Evolutionary conservation across 495 filamentous ascomycete genomes (phyloP).

Genomic region (Viridothelium virens): DNA sequence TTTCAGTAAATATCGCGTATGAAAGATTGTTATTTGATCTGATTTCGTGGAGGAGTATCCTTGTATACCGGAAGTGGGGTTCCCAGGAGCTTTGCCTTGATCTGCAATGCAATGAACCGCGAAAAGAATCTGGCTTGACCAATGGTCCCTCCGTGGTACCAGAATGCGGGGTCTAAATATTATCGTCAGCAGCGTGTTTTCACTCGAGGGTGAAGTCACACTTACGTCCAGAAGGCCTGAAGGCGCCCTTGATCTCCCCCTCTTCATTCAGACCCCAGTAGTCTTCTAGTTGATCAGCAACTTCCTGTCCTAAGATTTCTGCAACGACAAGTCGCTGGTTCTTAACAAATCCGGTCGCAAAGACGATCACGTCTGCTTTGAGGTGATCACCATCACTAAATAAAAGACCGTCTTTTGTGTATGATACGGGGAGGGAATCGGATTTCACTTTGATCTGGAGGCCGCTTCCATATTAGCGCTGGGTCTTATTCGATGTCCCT

Average conservation of each 20-base stretch:
- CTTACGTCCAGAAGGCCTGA: conserved; percentile 34
- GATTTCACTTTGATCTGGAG: conserved; percentile 34
- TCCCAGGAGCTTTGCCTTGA: conserved; percentile 23
- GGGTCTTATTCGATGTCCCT: background rate
- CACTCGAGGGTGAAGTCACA: background rate
- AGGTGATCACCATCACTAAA: conserved; percentile 36
- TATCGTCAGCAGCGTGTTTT: background rate
- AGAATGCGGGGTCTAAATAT: conserved; percentile 34
- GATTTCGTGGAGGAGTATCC: background rate
- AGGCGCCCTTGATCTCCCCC: conserved; percentile 37
- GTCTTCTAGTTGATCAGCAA: conserved; percentile 33
- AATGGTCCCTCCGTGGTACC: conserved; percentile 37
- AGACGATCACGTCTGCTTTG: conserved; percentile 36
- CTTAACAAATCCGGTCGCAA: conserved; percentile 37
- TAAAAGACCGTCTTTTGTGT: conserved; percentile 31
- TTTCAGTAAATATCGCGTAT: no score
- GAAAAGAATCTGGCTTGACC: conserved; percentile 34
- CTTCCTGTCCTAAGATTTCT: conserved; percentile 29
- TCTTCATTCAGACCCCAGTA: conserved; percentile 38
- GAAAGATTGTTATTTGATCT: background rate
- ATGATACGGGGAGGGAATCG: conserved; percentile 26
- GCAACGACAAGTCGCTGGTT: conserved; percentile 27
- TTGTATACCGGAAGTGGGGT: conserved; percentile 18
- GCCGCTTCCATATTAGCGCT: conserved; percentile 15
- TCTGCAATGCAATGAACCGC: conserved; percentile 33